Base-by-base conservation (phyloP, 768 basidiomycete genomes). In the Stropharia rugosoannulata region DNA sequence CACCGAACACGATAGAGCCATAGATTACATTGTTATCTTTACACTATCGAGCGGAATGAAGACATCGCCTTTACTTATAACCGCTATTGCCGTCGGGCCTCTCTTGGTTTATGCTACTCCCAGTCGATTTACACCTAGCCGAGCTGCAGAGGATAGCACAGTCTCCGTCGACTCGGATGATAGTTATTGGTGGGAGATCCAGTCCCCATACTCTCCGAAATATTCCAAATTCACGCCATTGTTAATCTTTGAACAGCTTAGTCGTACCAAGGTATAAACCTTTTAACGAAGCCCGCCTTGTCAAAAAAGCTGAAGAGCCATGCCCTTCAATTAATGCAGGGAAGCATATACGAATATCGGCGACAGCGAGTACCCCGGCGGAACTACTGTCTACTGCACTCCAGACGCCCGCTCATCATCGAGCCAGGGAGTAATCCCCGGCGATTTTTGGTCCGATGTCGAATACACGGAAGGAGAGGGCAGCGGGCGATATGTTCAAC, bases 361-460 rank as follows among this genome's bases (percentile, higher is more conserved):
- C 15, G 81, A 81, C 57, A 80, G 76, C 58, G 82, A 84, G 59
- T 74, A 78, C 55, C 78, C 81, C 0, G 81, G 81, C 15, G 81
- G 82, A 3, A 82, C 75, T 68, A 76, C 78, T 58, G 77, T 77
- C 0, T 84, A 82, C 62, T 84, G 83, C 59, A 79, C 82, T 1
- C 64, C 77, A 1, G 64, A 67, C 0, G 81, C 74, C 0, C 67
- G 68, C 29, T 74, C 68, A 60, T 74, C 77, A 0, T 38, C 69
- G 13, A 56, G 60, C 8, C 82, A 83, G 60, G 82, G 83, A 16
- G 66, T 72, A 53, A 66, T 83, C 1, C 73, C 80, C 0, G 56
- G 59, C 11, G 65, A 75, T 45, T 83, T 83, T 60, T 84, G 82
- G 82, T 73, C 71, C 46, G 74, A 79, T 42, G 77, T 83, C 25